These are phyloP conservation scores for Hippophae tibetana DNA, from an alignment of 306 rosid genomes.

Conservation along the genomic window DNA sequence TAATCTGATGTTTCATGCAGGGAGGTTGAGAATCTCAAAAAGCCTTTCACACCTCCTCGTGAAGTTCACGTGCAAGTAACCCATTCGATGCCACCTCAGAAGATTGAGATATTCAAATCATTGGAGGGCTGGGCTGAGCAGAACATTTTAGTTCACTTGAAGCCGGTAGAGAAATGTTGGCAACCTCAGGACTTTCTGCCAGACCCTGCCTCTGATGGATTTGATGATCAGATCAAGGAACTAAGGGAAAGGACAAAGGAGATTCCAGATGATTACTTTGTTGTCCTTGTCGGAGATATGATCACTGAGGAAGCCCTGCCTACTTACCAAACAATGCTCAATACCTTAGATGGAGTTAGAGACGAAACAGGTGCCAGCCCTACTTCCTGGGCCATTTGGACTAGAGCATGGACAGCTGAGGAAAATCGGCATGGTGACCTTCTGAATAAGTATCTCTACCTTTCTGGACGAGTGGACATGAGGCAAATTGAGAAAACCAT, in stretches of 20 bases:
- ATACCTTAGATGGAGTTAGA: constrained; percentile 79
- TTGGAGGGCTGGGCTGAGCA: constrained; percentile 78
- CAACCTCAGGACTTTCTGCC: constrained; percentile 89
- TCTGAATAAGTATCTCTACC: constrained; percentile 86
- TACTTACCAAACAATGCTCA: constrained; percentile 88
- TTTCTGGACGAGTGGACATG: constrained; percentile 85
- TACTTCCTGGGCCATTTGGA: constrained; percentile 85
- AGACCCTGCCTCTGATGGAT: constrained; percentile 66
- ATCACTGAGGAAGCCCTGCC: constrained; percentile 92
- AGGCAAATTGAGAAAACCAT: constrained; percentile 82
- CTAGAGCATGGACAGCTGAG: constrained; percentile 98
- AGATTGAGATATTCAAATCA: constrained; percentile 80
- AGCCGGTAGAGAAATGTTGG: constrained; percentile 89
- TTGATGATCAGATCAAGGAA: constrained; percentile 75
- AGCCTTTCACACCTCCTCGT: constrained; percentile 65
- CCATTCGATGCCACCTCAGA: constrained; percentile 80
- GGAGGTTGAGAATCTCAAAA: constrained; percentile 61
- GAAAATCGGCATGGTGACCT: constrained; percentile 93
- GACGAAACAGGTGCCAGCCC: constrained; percentile 94
- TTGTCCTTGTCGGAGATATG: constrained; percentile 88
- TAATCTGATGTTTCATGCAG: constrained; percentile 23
- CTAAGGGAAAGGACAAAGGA: constrained; percentile 68
- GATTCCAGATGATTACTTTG: constrained; percentile 83
- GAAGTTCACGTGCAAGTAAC: constrained; percentile 85
- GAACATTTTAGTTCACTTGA: constrained; percentile 60